These are phyloP conservation scores for Neotropicomus parvogracilis DNA, from an alignment of 1,284 basidiomycete species.

Conservation along the genomic window DNA sequence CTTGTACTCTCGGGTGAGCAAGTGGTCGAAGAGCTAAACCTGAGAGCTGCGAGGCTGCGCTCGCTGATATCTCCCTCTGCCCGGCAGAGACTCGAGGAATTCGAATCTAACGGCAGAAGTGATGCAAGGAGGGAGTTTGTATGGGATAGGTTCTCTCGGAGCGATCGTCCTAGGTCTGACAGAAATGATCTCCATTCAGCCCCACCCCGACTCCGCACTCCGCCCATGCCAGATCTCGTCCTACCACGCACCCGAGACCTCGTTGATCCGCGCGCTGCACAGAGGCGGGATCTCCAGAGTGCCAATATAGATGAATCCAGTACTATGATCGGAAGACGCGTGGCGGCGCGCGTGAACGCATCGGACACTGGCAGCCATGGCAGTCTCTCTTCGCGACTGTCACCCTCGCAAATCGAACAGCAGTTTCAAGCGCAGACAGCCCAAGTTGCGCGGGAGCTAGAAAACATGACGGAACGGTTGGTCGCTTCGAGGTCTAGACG, in stretches of 20 bases:
- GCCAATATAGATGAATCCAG: slow-evolving; percentile 36
- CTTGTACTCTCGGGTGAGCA: slow-evolving; percentile 32
- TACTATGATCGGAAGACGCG: slow-evolving; percentile 48
- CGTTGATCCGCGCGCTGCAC: slow-evolving; percentile 12
- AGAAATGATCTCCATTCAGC: slow-evolving; percentile 14
- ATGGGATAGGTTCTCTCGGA: slow-evolving; percentile 24
- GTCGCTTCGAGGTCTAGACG: slow-evolving; percentile 22
- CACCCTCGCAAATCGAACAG: slow-evolving; percentile 30
- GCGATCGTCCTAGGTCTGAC: slow-evolving; percentile 11
- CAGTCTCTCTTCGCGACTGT: slow-evolving; percentile 18
- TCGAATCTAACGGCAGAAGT: slow-evolving; percentile 21
- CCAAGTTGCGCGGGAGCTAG: slow-evolving; percentile 36
- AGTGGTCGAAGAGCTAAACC: slow-evolving; percentile 27
- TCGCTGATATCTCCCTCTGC: slow-evolving; percentile 28
- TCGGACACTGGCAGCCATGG: slow-evolving; percentile 19
- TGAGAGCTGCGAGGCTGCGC: slow-evolving; percentile 27
- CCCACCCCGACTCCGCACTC: slow-evolving; percentile 25
- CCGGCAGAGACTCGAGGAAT: slow-evolving; percentile 34
- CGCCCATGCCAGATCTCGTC: slow-evolving; percentile 32
- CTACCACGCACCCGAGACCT: slow-evolving; percentile 19
- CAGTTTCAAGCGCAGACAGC: slow-evolving; percentile 29
- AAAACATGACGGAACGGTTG: slow-evolving; percentile 29
- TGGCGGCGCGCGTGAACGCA: slow-evolving; percentile 44
- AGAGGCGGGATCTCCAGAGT: slow-evolving; percentile 21
- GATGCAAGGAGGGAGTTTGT: slow-evolving; percentile 18